These are phyloP conservation scores for Stenocarpella maydis DNA, from an alignment of 2,329 filamentous ascomycete species.

Conservation along the genomic window DNA sequence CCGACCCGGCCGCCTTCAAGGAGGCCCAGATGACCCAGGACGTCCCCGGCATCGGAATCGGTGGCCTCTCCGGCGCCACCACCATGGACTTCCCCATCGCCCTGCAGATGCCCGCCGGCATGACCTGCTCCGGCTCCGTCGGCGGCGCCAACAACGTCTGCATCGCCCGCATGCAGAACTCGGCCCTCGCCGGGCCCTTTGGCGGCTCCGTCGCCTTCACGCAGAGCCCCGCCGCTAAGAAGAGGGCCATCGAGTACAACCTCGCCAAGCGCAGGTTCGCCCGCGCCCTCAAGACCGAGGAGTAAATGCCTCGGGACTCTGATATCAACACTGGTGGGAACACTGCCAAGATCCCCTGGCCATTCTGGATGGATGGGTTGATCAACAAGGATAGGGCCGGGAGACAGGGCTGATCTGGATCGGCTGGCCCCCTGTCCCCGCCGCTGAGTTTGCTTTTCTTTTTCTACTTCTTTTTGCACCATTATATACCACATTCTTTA, in stretches of 20 bases:
- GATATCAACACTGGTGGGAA: background rate
- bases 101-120: slow-evolving; percentile 72
- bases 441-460: background rate
- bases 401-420: slow-evolving; percentile 27
- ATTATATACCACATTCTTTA: slow-evolving; percentile 33
- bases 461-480: slow-evolving; percentile 10
- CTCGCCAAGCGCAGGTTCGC: slow-evolving; percentile 45
- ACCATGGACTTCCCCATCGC: slow-evolving; percentile 71
- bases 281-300: slow-evolving; percentile 32
- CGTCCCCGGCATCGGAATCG: slow-evolving; percentile 46
- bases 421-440: background rate
- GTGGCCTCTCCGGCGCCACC: slow-evolving; percentile 65
- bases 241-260: slow-evolving; percentile 67
- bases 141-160: slow-evolving; percentile 70
- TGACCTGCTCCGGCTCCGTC: slow-evolving; percentile 69
- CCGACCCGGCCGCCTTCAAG: slow-evolving; percentile 67
- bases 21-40: slow-evolving; percentile 63
- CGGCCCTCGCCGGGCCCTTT: slow-evolving; percentile 69
- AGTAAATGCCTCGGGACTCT: background rate
- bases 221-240: slow-evolving; percentile 63
- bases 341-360: slow-evolving; percentile 6
- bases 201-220: slow-evolving; percentile 73
- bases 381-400: background rate
- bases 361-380: slow-evolving; percentile 12
- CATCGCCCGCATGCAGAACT: slow-evolving; percentile 70